Base-by-base conservation (phyloP, 371 early-diverging fungal species). In the Gilbertella persicaria region DNA sequence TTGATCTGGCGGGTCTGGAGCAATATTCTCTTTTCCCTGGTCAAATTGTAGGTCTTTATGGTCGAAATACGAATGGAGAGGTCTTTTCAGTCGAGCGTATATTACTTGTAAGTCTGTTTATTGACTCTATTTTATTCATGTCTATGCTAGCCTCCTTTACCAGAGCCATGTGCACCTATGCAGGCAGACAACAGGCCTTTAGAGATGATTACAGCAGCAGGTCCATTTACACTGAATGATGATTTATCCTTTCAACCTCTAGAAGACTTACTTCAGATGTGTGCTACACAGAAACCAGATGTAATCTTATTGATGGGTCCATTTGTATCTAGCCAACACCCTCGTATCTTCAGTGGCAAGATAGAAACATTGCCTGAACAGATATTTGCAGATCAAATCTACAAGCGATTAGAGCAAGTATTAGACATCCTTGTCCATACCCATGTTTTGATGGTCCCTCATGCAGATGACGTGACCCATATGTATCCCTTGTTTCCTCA, bases 251-350 rank as follows among this genome's bases (percentile, higher is more conserved):
- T 83, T 53, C 90, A 89, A 53, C 92, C 95, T 0, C 73, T 95
- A 48, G 75, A 78, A 10, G 93, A 82, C 6, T 67, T 97, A 26
- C 64, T 90, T 13, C 62, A 75, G 0, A 76, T 75, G 14, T 77
- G 88, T 33, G 43, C 67, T 24, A 48, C 60, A 9, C 83, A 89
- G 4, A 60, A 70, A 38, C 96, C 97, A 1, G 88, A 95, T 64
- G 78, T 89, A 7, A 66, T 96, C 8, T 50, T 97, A 13, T 66
- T 97, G 71, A 73, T 89, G 53, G 96, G 96, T 0, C 96, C 96
- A 3, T 96, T 96, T 71, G 69, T 96, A 6, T 83, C 90, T 21
- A 71, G 79, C 14, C 50, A 74, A 2, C 93, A 93, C 55, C 89
- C 89, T 8, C 28, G 73, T 45, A 70, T 93, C 16, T 33, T 53